Percentiles rank a stretch among this genome's conserved stretches.
Conservation (phyloP, 2,329 filamentous ascomycete genomes). For the Sphaerulina musiva region DNA sequence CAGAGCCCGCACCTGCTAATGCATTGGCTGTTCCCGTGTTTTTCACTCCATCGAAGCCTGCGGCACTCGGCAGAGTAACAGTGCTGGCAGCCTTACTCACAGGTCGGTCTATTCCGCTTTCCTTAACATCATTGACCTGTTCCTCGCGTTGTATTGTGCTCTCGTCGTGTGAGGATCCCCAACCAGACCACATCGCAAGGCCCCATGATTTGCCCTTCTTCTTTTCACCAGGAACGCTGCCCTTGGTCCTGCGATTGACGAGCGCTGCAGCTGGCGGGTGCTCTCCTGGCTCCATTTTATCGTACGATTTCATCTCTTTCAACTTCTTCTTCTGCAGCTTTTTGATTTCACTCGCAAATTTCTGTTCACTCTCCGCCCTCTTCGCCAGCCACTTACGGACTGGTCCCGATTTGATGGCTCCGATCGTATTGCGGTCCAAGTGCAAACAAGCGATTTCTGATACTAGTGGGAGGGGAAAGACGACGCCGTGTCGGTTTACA, state of each 20-base stretch:
- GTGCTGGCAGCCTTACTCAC: slow-evolving; percentile 6
- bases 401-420: slow-evolving; percentile 70
- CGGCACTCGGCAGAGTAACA: not conserved
- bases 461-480: slow-evolving; percentile 60
- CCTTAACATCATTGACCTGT: slow-evolving; percentile 35
- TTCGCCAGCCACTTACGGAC: slow-evolving; percentile 75
- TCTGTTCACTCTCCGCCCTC: slow-evolving; percentile 66
- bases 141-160: slow-evolving; percentile 59
- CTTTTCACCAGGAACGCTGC: slow-evolving; percentile 28
- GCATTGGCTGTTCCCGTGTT: not conserved
- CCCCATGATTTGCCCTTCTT: slow-evolving; percentile 53
- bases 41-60: not conserved
- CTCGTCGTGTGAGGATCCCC: slow-evolving; percentile 86
- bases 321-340: slow-evolving; percentile 67
- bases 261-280: slow-evolving; percentile 76
- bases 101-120: slow-evolving; percentile 3
- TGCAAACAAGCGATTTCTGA: slow-evolving; percentile 61
- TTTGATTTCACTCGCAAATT: slow-evolving; percentile 62
- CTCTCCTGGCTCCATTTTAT: slow-evolving; percentile 64
- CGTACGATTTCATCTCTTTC: slow-evolving; percentile 64
- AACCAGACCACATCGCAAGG: slow-evolving; percentile 75
- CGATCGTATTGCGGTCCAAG: slow-evolving; percentile 59
- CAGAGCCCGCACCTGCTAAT: slow-evolving; percentile 8
- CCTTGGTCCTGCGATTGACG: slow-evolving; percentile 39
- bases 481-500: slow-evolving; percentile 69